Conservation (phyloP, 169 alveolate genomes). For the Eimeria zaria region DNA sequence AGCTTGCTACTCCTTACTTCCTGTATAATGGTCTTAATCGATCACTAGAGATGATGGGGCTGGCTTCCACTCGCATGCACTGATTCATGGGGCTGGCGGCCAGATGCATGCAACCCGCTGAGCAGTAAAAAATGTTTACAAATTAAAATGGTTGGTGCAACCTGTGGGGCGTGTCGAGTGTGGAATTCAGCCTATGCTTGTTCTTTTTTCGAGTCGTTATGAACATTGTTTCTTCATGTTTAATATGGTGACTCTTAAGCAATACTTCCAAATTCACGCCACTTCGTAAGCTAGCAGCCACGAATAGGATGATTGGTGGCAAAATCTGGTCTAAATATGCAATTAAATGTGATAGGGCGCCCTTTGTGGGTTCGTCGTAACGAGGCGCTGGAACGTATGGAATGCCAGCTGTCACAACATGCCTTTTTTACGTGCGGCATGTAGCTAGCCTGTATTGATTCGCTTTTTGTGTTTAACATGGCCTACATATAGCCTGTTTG, state of each 20-base stretch:
- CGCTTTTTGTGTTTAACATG: background rate
- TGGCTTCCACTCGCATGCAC: slow-evolving; percentile 19
- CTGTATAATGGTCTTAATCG: background rate
- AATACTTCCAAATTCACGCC: background rate
- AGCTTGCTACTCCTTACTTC: background rate
- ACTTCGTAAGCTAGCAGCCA: background rate
- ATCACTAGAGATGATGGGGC: background rate
- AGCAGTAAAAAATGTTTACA: background rate
- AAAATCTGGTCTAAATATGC: background rate
- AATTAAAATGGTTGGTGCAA: background rate
- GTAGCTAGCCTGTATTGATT: background rate
- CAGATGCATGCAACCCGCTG: slow-evolving; percentile 2
- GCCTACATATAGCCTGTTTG: background rate
- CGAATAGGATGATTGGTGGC: background rate
- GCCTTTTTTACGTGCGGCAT: background rate
- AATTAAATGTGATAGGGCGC: background rate
- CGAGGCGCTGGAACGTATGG: background rate
- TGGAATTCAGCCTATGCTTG: background rate
- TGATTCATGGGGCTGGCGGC: slow-evolving; percentile 23
- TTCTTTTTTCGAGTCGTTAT: background rate
- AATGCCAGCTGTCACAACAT: background rate
- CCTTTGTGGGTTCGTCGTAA: background rate
- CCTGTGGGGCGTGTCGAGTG: background rate
- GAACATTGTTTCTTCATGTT: background rate
- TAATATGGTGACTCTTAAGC: background rate